Base-by-base conservation (phyloP, 1,139 yeast genomes). In the Sugiyamaella novakii region DNA sequence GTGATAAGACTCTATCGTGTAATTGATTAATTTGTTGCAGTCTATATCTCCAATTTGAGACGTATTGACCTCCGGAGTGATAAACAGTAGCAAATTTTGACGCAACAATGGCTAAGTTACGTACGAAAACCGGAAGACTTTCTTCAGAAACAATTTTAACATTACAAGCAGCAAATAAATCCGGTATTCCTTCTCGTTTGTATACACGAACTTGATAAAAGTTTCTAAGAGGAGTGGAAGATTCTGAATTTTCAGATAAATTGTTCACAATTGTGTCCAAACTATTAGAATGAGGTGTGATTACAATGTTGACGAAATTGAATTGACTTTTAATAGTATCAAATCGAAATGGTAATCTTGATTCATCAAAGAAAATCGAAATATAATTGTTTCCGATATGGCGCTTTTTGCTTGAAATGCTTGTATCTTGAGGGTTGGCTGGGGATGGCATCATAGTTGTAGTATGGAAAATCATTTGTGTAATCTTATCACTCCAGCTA, bases 371-470 rank as follows among this genome's bases (percentile, higher is more conserved):
- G 64, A 77, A 87, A 37, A 87, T 79, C 61, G 85, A 86, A 48
- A 88, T 94, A 64, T 82, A 83, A 63, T 87, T 80, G 68, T 88
- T 88, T 3, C 96, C 96, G 57, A 88, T 84, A 62, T 88, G 96
- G 49, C 92, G 70, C 65, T 88, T 88, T 65, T 87, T 88, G 62
- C 76, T 66, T 14, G 84, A 78, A 44, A 70, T 70, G 19, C 67
- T 66, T 15, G 67, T 64, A 57, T 81, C 84, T 30, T 70, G 70
- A 5, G 68, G 70, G 44, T 65, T 62, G 2, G 57, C 58, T n/a
- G 62, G 65, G 46, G 73, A 70, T 1, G 85, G 84, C 95, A 88
- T 88, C 77, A 88, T 68, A 0, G 95, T 86, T 1, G 89, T 82
- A 2, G 87, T 77, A 64, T 88, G 96, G 66, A 80, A 88, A 7